Evolutionary conservation across 1,139 yeast genomes (phyloP).

Genomic region (Magnusiomyces ingens): DNA sequence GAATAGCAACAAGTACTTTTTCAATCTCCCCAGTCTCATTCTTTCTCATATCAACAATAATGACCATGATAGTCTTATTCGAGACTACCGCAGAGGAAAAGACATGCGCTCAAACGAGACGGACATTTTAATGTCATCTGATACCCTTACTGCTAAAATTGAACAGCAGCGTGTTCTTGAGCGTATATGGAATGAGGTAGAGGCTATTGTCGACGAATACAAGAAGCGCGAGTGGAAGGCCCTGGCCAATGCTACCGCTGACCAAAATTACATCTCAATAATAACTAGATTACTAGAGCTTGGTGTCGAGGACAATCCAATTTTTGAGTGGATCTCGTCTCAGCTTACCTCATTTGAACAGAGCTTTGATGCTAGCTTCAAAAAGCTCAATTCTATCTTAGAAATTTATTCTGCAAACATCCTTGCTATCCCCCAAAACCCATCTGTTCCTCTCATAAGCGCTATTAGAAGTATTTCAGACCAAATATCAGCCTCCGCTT

Average conservation of each 20-base stretch:
- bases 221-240: conserved; percentile 57
- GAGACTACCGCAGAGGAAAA: conserved; percentile 59
- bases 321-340: conserved; percentile 50
- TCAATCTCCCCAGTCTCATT: conserved; percentile 65
- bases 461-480: conserved; percentile 17
- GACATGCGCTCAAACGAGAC: conserved; percentile 31
- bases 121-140: conserved; percentile 11
- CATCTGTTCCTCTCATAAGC: conserved; percentile 20
- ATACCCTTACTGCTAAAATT: conserved; percentile 22
- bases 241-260: conserved; percentile 38
- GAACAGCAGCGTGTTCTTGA: conserved; percentile 33
- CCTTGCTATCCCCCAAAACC: conserved; percentile 24
- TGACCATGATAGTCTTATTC: conserved; percentile 65
- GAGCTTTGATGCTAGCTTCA: conserved; percentile 37
- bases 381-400: conserved; percentile 31
- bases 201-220: conserved; percentile 56
- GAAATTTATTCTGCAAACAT: conserved; percentile 32
- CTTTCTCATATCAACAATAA: conserved; percentile 47
- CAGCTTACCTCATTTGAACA: conserved; percentile 39
- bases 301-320: conserved; percentile 58
- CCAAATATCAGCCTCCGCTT: conserved; percentile 12
- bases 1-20: conserved; percentile 53
- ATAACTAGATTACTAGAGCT: conserved; percentile 56
- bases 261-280: conserved; percentile 47
- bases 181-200: conserved; percentile 63